Base-by-base conservation (phyloP, 352 stramenopile genomes). In the Phytopythium sindhum region DNA sequence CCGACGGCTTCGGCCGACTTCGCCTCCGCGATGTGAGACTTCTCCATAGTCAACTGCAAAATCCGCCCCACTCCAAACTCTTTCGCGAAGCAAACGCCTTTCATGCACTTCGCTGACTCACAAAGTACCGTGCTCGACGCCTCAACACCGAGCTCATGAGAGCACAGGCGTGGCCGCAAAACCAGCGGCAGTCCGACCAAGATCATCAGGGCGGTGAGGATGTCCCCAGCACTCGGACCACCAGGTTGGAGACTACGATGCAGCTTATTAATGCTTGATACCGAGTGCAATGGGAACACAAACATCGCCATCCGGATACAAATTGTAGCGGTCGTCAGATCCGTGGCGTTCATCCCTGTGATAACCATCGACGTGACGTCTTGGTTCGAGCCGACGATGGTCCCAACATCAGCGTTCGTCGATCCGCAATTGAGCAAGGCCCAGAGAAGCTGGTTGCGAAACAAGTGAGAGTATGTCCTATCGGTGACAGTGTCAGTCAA, bases 291-390 rank as follows among this genome's bases (percentile, higher is more conserved):
- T 0, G 87, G 87, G 63, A 96, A 90, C 39, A 93, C 71, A 11
- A 96, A 68, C 87, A 93, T 94, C 1, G 81, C 86, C 31, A 96
- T 69, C n/a, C 84, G 84, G 64, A 94, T 88, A 60, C 81, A 93
- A 35, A 94, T 77, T 10, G 79, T 92, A 10, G 80, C 81, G 11
- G 80, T 84, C 54, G 87, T 69, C 24, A 93, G 59, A 53, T 93
- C 85, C 0, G 73, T 44, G 0, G 84, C 82, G 24, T 78, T 70
- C 60, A 96, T 88, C 37, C 79, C 86, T 29, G 66, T 66, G 10
- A 94, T 75, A 62, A 94, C 75, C 24, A 88, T 76, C n/a, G 66
- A 63, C 0, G 80, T 80, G 6, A 96, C 75, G 17, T 83, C 77
- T 0, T 67, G 23, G 26, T 81, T 93, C 6, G 67, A 64, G 14